A percentile compares a stretch with the other conserved stretches of the same genome.
phyloP scores from a whole-genome alignment of 768 basidiomycete species.

The Trametopsis cervina region DNA sequence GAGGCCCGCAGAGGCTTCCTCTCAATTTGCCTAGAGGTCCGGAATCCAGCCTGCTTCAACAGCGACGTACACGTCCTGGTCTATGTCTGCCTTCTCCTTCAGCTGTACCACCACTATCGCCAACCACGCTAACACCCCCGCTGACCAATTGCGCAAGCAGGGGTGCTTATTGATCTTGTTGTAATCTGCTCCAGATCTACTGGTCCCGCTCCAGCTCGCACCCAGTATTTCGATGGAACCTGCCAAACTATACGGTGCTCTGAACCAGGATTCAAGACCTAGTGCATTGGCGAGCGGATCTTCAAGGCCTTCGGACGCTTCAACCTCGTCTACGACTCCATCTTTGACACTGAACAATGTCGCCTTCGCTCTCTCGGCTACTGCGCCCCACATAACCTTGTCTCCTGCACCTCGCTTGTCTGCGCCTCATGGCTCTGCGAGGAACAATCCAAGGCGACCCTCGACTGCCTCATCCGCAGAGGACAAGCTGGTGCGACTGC shows the following conservation, averaged over 20 bases:
- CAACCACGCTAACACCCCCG: no score
- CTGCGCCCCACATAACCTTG: constrained; percentile 15
- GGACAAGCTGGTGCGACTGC: constrained; percentile 31
- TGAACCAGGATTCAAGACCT: background rate
- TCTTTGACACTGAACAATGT: constrained; percentile 12
- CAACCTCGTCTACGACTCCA: constrained; percentile 9
- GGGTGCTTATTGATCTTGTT: background rate
- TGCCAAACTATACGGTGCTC: background rate
- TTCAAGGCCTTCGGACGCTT: background rate
- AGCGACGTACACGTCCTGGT: background rate
- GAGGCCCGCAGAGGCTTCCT: no score
- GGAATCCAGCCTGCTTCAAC: background rate
- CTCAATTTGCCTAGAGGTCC: background rate
- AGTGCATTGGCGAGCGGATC: background rate
- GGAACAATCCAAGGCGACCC: constrained; percentile 28
- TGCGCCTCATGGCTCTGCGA: constrained; percentile 19
- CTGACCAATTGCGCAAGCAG: no score
- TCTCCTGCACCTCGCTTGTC: constrained; percentile 30
- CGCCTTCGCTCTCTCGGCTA: constrained; percentile 16
- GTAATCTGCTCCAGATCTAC: background rate
- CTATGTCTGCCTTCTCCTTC: background rate
- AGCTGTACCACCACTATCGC: background rate
- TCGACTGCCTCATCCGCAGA: constrained; percentile 41
- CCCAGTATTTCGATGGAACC: background rate
- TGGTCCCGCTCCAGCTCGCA: background rate